Percentiles rank a stretch among this genome's conserved stretches.
Conservation (phyloP, 2,329 filamentous ascomycete genomes). For the Xylaria sp. region DNA sequence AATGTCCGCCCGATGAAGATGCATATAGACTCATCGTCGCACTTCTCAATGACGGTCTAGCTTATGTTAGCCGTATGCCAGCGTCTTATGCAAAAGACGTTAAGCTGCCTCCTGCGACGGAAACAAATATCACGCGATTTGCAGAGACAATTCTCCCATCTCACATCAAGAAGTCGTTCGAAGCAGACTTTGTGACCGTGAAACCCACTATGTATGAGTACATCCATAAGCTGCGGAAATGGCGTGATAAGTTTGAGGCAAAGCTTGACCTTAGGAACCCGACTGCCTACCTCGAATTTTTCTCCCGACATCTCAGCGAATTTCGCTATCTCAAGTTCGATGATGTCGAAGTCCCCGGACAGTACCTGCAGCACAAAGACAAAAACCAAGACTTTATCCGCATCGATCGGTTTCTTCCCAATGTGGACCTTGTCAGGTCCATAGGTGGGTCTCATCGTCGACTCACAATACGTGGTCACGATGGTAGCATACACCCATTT, state of each 20-base stretch:
- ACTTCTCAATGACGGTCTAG: conserved; percentile 91
- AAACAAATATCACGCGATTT: conserved; percentile 96
- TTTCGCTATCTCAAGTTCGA: conserved; percentile 99
- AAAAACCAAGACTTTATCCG: conserved; percentile 99
- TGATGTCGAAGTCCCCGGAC: conserved; percentile 96
- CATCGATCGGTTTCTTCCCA: conserved; percentile 95
- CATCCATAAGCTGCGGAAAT: conserved; percentile 93
- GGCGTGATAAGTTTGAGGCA: conserved; percentile 98
- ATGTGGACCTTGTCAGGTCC: conserved; percentile 90
- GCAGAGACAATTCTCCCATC: conserved; percentile 94
- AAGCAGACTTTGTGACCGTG: conserved; percentile 93
- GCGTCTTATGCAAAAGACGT: conserved; percentile 88
- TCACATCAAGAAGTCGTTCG: conserved; percentile 96
- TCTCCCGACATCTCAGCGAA: conserved; percentile 91
- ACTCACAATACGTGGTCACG: conserved; percentile 95
- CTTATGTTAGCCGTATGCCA: conserved; percentile 90
- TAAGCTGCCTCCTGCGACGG: conserved; percentile 88
- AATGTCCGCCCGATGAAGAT: conserved; percentile 97
- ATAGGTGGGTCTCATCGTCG: conserved; percentile 92
- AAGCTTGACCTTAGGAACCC: conserved; percentile 87
- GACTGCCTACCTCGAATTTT: conserved; percentile 80
- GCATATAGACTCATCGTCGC: conserved; percentile 98
- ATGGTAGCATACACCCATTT: conserved; percentile 96
- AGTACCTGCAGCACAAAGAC: conserved; percentile 96
- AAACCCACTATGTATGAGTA: conserved; percentile 99